These are phyloP conservation scores for Didymella lethalis DNA, from an alignment of 2,329 filamentous ascomycete species.

Conservation along the genomic window DNA sequence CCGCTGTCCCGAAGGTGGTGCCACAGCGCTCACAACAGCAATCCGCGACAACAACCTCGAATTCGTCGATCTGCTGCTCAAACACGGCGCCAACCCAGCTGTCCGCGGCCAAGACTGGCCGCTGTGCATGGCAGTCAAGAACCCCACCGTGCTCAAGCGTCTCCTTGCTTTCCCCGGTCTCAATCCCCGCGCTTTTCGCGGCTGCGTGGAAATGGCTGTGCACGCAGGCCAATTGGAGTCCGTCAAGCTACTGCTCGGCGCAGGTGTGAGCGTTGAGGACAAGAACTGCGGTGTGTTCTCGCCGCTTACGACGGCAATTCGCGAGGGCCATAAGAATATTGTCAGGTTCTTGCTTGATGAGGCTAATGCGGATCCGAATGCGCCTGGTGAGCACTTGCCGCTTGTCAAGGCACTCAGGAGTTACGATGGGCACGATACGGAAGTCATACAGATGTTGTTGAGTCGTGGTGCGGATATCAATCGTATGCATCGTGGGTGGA, in stretches of 20 bases:
- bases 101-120: slow-evolving; percentile 74
- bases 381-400: slow-evolving; percentile 73
- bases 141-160: slow-evolving; percentile 66
- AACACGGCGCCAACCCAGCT: slow-evolving; percentile 67
- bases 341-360: slow-evolving; percentile 68
- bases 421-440: slow-evolving; percentile 63
- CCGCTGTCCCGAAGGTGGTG: slow-evolving; percentile 61
- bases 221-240: slow-evolving; percentile 71
- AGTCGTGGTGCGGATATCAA: slow-evolving; percentile 72
- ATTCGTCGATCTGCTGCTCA: slow-evolving; percentile 66
- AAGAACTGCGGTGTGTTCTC: slow-evolving; percentile 77
- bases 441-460: slow-evolving; percentile 69
- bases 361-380: slow-evolving; percentile 69
- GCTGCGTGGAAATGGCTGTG: slow-evolving; percentile 72
- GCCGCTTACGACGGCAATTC: slow-evolving; percentile 71
- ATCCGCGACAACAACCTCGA: slow-evolving; percentile 68
- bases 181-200: slow-evolving; percentile 69
- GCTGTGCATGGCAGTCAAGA: slow-evolving; percentile 71
- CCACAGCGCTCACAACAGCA: slow-evolving; percentile 70
- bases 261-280: slow-evolving; percentile 73
- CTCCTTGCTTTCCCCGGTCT: slow-evolving; percentile 62
- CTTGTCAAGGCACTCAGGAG: slow-evolving; percentile 73
- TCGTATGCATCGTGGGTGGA: slow-evolving; percentile 55
- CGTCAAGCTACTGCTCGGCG: slow-evolving; percentile 69
- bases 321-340: slow-evolving; percentile 68